phyloP scores from a whole-genome alignment of 257 asterid species.

The Paulownia fortunei region DNA sequence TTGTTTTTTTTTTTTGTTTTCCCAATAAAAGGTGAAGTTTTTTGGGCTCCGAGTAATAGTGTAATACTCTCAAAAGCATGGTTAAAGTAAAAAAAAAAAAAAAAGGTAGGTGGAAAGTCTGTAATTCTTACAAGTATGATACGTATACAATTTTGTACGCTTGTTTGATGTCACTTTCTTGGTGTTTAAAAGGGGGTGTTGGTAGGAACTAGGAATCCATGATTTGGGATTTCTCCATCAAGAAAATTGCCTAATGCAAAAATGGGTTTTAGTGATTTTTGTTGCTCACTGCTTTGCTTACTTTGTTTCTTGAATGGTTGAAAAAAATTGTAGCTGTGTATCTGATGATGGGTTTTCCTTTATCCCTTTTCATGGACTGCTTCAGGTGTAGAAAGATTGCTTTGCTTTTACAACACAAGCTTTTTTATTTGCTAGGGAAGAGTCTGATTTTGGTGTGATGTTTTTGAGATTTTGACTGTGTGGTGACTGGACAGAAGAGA shows the following conservation, averaged over 20 bases:
- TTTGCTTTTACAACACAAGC: constrained; percentile 8
- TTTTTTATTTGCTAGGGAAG: neutral
- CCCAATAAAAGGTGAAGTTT: neutral
- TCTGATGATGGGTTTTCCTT: constrained; percentile 21
- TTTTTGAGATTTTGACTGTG: constrained; percentile 11
- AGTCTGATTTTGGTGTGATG: neutral
- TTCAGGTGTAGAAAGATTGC: constrained; percentile 1
- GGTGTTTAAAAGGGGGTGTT: constrained; percentile 14
- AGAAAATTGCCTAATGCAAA: neutral
- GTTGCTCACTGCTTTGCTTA: neutral
- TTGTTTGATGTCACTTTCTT: constrained; percentile 33
- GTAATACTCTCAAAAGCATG: constrained; percentile 5
- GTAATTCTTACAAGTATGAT: constrained; percentile 12
- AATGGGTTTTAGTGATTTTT: neutral
- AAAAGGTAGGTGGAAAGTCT: constrained; percentile 24
- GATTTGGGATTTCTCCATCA: constrained; percentile 4
- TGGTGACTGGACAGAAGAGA: constrained; percentile 22
- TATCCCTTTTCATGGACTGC: constrained; percentile 1
- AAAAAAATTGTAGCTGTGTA: neutral
- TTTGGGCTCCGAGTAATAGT: constrained; percentile 27
- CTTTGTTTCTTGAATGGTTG: constrained; percentile 11
- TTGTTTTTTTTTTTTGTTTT: no score
- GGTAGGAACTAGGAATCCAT: constrained; percentile 18
- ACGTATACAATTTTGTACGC: constrained; percentile 19
- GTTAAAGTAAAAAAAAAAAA: neutral